Conservation (phyloP, 768 basidiomycete species). For the Leccinum rimulosum region DNA sequence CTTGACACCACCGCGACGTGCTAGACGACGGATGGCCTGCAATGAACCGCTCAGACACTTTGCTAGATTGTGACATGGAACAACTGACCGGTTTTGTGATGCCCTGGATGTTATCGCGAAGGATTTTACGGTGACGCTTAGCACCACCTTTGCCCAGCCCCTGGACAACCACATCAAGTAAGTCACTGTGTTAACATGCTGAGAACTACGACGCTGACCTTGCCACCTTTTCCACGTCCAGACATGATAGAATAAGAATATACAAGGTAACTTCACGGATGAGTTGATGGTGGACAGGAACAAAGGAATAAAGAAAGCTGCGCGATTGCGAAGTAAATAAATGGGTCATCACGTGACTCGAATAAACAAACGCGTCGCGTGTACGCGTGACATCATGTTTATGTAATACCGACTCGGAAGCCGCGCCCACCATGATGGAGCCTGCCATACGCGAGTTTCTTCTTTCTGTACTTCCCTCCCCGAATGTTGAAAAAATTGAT, state of each 20-base stretch:
- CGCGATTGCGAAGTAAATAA: neutral
- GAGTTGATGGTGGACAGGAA: neutral
- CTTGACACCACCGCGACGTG: constrained; percentile 88
- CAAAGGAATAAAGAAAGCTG: constrained; percentile 2
- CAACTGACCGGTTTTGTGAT: constrained; percentile 21
- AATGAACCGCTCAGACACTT: neutral
- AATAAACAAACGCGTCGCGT: constrained; percentile 2
- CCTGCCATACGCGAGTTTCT: constrained; percentile 25
- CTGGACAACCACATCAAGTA: constrained; percentile 25
- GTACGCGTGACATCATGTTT: neutral
- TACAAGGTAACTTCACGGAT: neutral
- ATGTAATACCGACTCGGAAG: neutral
- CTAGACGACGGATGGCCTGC: constrained; percentile 66
- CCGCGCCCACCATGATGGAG: neutral
- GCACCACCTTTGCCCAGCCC: constrained; percentile 86
- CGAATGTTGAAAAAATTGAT: constrained; percentile 11
- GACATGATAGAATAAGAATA: constrained; percentile 47
- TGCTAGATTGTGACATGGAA: neutral
- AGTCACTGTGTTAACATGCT: neutral
- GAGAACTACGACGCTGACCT: constrained; percentile 31
- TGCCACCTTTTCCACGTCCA: constrained; percentile 86
- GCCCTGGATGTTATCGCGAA: constrained; percentile 73
- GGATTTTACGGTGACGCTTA: constrained; percentile 81
- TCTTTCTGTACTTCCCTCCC: constrained; percentile 26
- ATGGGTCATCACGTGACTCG: constrained; percentile 6